Base-by-base conservation (phyloP, 352 stramenopile genomes). In the Globisporangium radiosum region DNA sequence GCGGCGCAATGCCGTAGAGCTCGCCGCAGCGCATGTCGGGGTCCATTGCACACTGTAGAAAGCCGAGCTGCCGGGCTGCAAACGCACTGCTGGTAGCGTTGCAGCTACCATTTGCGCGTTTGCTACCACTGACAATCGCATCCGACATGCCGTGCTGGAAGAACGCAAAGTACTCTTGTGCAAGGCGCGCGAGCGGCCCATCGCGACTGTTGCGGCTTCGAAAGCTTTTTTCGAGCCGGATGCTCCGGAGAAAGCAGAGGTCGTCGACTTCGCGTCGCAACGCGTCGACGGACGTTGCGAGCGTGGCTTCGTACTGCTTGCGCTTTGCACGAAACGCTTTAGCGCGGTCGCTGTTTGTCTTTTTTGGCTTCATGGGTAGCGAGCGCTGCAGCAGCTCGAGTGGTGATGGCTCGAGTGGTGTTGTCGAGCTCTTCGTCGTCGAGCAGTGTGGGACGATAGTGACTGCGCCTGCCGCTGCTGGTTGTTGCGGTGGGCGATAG, bases 311-410 rank as follows among this genome's bases (percentile, higher is more conserved):
- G 59, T 86, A 72, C 54, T 72, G 57, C 54, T 74, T 81, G 47
- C 71, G 72, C 42, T 77, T 78, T 4, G 72, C 75, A 40, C 79
- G 79, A 57, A 87, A 89, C 48, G 64, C 72, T 44, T 75, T 78
- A 19, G 75, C 76, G 37, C 79, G 79, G 55, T 87, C 79, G 55
- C 76, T 87, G 66, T 88, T 88, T n/a, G 64, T 81, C 59, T 82
- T 88, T n/a, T 61, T 61, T 33, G 33, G 15, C 2, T 14, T 19
- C 9, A 7, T 25, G 9, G 4, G 8, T 47, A 13, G 33, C 25
- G 36, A 39, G 37, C 4, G 45, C 25, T 33, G 25, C 25, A 33
- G 25, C 25, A 3, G 25, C 25, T 33, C n/a, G 45, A 50, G 7
- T 19, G 44, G 4, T 36, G 14, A 5, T 14, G 15, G 43, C 19